Base-by-base conservation (phyloP, 2,329 filamentous ascomycete species). In the Graphium sp. region DNA sequence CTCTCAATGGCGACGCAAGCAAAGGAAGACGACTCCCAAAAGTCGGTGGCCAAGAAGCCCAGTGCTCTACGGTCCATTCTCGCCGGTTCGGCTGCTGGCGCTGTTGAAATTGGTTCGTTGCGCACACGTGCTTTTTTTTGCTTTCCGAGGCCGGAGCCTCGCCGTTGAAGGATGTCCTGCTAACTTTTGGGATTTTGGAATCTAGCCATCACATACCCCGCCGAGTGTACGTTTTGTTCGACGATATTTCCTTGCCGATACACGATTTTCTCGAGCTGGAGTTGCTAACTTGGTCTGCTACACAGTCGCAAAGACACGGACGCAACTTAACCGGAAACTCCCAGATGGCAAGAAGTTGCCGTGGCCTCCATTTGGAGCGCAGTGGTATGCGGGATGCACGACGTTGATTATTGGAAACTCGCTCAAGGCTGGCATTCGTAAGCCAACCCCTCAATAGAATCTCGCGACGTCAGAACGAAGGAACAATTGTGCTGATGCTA, bases 311-410 rank as follows among this genome's bases (percentile, higher is more conserved):
- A 95, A 95, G 61, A 95, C 89, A 30, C 67, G 89, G 41, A 81
- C 81, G 32, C 89, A 95, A 54, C 74, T 98, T 45, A 98, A 98
- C 53, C 73, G 77, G 40, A 72, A 75, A 41, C 62, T 95, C 44
- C 63, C 79, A 27, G 74, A 78, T 31, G 77, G 75, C 26, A 63
- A 91, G 60, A 94, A 92, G 59, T 67, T 94, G 18, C 84, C 87
- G 30, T 94, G 83, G 80, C 89, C 89, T 24, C 81, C 82, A 8
- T 95, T 95, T 45, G 89, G 89, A 27, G 62, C 57, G 41, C 83
- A 92, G 52, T 98, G 89, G 89, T 98, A 98, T 52, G 87, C 89
- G 9, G 89, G 89, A 21, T 98, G 89, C 58, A 95, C 89, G 26
- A 95, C 89, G 17, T 58, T 94, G 48, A 92, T 98, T 34, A 83